These are phyloP conservation scores for Salix arbutifolia DNA, from an alignment of 345 rosid species.

Conservation along the genomic window DNA sequence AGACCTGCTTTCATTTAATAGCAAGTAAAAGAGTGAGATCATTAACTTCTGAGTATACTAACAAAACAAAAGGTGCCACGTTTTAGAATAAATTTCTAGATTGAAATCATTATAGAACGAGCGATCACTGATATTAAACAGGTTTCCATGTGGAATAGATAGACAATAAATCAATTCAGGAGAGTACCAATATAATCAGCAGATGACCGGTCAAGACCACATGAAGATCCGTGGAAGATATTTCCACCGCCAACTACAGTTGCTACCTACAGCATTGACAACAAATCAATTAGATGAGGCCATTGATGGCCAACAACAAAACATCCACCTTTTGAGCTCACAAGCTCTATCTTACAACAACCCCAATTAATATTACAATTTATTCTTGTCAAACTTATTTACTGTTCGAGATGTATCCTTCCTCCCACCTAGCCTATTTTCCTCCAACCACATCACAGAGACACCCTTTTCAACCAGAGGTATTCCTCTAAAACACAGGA, in stretches of 20 bases:
- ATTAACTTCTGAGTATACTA: not conserved
- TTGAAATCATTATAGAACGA: not conserved
- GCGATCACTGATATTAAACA: not conserved
- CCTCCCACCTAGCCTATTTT: not conserved
- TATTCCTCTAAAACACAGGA: too few relatives aligned
- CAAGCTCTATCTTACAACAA: not conserved
- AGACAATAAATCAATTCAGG: not conserved
- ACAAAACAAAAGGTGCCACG: not conserved
- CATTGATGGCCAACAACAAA: slow-evolving; percentile 6
- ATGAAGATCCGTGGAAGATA: slow-evolving; percentile 85
- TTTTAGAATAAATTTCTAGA: not conserved
- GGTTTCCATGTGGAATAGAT: not conserved
- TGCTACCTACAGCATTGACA: slow-evolving; percentile 57
- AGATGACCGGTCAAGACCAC: slow-evolving; percentile 97
- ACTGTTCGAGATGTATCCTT: not conserved
- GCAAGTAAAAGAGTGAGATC: not conserved
- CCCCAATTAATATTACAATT: not conserved
- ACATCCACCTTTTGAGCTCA: not conserved
- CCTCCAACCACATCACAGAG: not conserved
- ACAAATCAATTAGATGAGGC: not conserved
- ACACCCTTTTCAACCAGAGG: not conserved
- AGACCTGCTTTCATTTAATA: not conserved
- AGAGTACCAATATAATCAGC: slow-evolving; percentile 85
- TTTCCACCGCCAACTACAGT: slow-evolving; percentile 96
- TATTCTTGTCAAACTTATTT: not conserved